Evolutionary conservation across 2,329 filamentous ascomycete species (phyloP).

Genomic region (Fusarium udum): DNA sequence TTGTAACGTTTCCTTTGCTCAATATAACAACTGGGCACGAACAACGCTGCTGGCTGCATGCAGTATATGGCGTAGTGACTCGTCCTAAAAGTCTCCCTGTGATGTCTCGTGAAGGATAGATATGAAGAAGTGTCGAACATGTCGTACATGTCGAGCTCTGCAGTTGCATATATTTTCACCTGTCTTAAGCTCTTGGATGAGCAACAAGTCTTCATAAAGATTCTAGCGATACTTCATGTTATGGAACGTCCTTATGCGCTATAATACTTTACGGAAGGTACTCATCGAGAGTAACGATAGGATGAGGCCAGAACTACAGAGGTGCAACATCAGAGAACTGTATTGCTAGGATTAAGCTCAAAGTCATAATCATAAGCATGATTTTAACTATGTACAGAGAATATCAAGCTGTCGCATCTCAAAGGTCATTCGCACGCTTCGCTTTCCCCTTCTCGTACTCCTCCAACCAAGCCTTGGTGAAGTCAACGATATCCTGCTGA

Average conservation of each 20-base stretch:
- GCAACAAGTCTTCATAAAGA: too few relatives aligned
- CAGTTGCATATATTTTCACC: not conserved
- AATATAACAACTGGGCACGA: too few relatives aligned
- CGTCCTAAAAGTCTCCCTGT: not conserved
- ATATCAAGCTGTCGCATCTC: not conserved
- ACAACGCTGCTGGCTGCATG: not conserved
- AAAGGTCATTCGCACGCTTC: slow-evolving; percentile 11
- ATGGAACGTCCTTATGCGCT: not conserved
- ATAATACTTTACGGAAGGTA: too few relatives aligned
- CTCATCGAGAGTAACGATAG: not conserved
- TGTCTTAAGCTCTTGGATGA: not conserved
- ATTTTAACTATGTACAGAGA: not conserved
- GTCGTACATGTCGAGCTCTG: too few relatives aligned
- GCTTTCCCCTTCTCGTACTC: slow-evolving; percentile 59
- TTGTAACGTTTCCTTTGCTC: not conserved
- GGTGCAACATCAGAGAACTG: not conserved
- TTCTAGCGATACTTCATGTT: not conserved
- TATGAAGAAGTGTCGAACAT: not conserved
- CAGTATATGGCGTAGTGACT: not conserved
- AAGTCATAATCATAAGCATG: not conserved
- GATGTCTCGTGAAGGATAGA: too few relatives aligned
- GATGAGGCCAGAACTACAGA: too few relatives aligned
- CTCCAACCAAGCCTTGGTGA: slow-evolving; percentile 74
- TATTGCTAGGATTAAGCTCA: not conserved
- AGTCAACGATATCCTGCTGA: slow-evolving; percentile 66